Conservation (phyloP, 768 basidiomycete genomes). For the Gyrodon lividus region DNA sequence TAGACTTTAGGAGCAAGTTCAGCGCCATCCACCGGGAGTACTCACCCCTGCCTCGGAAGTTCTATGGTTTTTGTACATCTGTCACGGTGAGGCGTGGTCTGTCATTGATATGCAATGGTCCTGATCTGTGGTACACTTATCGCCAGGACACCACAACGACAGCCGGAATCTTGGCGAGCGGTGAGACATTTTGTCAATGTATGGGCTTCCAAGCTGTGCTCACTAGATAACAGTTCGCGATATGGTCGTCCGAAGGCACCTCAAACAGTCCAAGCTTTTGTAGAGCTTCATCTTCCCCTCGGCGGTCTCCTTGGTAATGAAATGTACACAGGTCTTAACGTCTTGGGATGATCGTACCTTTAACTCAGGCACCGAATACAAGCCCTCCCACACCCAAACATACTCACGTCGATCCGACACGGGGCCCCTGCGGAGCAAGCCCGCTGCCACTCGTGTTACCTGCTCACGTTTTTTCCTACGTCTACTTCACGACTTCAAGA, state of each 20-base stretch:
- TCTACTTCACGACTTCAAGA: constrained; percentile 3
- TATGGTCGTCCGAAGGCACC: constrained; percentile 78
- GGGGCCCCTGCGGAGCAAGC: constrained; percentile 8
- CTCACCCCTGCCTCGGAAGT: constrained; percentile 70
- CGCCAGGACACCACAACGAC: constrained; percentile 68
- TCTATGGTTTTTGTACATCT: constrained; percentile 76
- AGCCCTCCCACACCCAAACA: background rate
- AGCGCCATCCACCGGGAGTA: constrained; percentile 75
- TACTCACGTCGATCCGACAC: constrained; percentile 7
- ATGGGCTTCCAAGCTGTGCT: background rate
- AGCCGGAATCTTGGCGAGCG: constrained; percentile 73
- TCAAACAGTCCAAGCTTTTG: constrained; percentile 69
- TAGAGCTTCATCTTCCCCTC: constrained; percentile 31
- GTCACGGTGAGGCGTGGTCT: constrained; percentile 52
- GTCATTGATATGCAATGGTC: background rate
- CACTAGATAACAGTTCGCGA: constrained; percentile 55
- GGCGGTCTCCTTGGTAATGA: constrained; percentile 9
- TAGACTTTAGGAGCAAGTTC: constrained; percentile 71
- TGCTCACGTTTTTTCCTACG: constrained; percentile 9
- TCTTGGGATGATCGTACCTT: background rate
- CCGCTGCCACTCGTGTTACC: constrained; percentile 11
- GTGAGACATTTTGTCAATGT: constrained; percentile 37
- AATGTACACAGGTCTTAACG: background rate
- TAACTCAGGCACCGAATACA: constrained; percentile 1
- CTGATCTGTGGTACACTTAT: constrained; percentile 1